Conservation (phyloP, 2,329 filamentous ascomycete genomes). For the Venturia aucupariae region DNA sequence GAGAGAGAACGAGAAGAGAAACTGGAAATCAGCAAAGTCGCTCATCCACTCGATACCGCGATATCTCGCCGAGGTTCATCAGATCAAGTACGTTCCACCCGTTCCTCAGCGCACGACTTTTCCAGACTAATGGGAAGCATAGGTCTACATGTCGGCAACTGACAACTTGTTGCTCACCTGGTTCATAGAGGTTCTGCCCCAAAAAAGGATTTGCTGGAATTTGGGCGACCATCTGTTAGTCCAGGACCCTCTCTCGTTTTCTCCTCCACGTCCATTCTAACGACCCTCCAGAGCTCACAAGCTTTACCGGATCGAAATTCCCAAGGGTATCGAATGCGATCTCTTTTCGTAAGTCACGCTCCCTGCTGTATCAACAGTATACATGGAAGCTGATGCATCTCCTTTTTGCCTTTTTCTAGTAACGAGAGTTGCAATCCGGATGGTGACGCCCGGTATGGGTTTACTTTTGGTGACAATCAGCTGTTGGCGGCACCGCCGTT, state of each 20-base stretch:
- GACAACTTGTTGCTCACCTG: too few species aligned
- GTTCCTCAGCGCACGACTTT: too few species aligned
- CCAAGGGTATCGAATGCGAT: not conserved
- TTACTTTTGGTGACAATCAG: not conserved
- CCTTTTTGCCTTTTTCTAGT: not conserved
- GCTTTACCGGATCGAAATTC: not conserved
- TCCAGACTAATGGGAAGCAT: too few species aligned
- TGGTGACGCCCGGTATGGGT: not conserved
- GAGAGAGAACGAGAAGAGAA: too few species aligned
- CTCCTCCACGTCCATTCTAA: not conserved
- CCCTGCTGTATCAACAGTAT: not conserved
- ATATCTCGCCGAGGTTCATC: too few species aligned
- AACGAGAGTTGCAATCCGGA: not conserved
- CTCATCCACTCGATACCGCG: too few species aligned
- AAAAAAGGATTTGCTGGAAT: too few species aligned
- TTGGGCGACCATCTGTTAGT: not conserved
- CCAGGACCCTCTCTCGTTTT: not conserved
- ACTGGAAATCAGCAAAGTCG: too few species aligned
- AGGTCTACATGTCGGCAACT: too few species aligned
- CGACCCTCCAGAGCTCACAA: not conserved
- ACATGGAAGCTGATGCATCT: too few species aligned
- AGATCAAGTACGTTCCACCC: too few species aligned
- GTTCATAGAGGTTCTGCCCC: too few species aligned
- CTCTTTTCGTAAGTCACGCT: not conserved
- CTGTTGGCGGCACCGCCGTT: not conserved